Percentiles rank a stretch among this genome's conserved stretches.
Evolutionary conservation across 2,329 filamentous ascomycete species (phyloP).

Genomic region (Colletotrichum coccodes): DNA sequence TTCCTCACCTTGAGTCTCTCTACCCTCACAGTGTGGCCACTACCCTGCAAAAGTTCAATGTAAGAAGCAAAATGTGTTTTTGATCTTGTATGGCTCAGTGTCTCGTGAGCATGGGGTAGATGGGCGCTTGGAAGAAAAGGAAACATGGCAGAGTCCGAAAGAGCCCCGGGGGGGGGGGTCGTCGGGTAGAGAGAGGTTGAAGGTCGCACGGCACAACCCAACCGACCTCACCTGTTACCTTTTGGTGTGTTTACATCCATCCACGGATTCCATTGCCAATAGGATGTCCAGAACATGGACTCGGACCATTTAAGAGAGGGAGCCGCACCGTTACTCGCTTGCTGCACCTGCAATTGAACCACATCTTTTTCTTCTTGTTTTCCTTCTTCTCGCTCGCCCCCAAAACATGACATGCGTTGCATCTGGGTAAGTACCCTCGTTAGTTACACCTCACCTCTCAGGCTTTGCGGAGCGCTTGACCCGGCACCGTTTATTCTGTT

Average conservation of each 20-base stretch:
- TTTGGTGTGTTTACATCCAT: neutral
- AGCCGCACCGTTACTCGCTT: constrained; percentile 20
- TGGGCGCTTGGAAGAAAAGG: neutral
- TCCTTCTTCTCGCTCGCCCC: neutral
- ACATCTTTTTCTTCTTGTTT: neutral
- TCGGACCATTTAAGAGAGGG: constrained; percentile 18
- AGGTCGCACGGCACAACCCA: constrained; percentile 7
- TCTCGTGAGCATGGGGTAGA: neutral
- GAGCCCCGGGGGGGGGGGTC: neutral
- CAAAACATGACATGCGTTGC: neutral
- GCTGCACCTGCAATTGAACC: constrained; percentile 1
- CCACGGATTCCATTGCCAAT: neutral
- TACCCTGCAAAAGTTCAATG: neutral
- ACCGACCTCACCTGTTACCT: neutral
- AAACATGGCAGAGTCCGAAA: neutral
- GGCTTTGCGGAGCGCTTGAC: constrained; percentile 30
- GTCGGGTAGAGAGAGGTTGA: neutral
- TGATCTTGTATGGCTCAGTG: neutral
- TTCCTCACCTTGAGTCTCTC: constrained; percentile 18
- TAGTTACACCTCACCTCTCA: neutral
- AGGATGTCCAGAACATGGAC: neutral
- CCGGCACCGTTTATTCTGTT: constrained; percentile 26
- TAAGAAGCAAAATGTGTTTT: neutral
- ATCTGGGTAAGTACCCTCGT: neutral
- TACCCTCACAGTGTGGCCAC: neutral